Conservation (phyloP, 164 flowering plant genomes). For the Vitis vinifera region DNA sequence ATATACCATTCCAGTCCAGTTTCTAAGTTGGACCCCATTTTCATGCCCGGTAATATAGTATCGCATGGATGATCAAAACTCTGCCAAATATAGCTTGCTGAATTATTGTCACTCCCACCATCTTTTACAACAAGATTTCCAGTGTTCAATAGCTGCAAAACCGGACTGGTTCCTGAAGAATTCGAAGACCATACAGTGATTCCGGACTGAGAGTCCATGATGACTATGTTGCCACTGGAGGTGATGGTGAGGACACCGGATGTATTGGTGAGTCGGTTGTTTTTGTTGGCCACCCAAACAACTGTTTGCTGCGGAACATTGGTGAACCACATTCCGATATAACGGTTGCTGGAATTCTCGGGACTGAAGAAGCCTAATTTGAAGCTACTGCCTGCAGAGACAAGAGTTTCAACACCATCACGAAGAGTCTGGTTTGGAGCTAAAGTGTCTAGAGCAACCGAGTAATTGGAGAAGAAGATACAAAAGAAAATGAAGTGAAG, state of each 20-base stretch:
- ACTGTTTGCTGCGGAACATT: constrained; percentile 8
- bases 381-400: neutral
- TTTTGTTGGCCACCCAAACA: constrained; percentile 27
- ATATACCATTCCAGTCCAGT: constrained; percentile 8
- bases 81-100: constrained; percentile 11
- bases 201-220: neutral
- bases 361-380: constrained; percentile 29
- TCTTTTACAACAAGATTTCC: constrained; percentile 24
- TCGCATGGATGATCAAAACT: constrained; percentile 19
- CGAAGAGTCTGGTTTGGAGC: constrained; percentile 5
- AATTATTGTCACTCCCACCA: neutral
- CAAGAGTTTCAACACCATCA: neutral
- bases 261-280: constrained; percentile 11
- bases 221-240: constrained; percentile 4
- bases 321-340: constrained; percentile 25
- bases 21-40: constrained; percentile 11
- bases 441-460: neutral
- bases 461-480: neutral
- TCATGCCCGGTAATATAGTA: constrained; percentile 25
- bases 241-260: constrained; percentile 8
- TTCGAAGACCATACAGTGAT: constrained; percentile 16
- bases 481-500: neutral
- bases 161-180: neutral
- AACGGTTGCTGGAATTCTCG: constrained; percentile 7
- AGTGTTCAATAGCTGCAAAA: constrained; percentile 12